Evolutionary conservation across 768 basidiomycete species (phyloP), one percentile per base, ranked within the genome.

Genomic region (Rubroboletus satanas): DNA sequence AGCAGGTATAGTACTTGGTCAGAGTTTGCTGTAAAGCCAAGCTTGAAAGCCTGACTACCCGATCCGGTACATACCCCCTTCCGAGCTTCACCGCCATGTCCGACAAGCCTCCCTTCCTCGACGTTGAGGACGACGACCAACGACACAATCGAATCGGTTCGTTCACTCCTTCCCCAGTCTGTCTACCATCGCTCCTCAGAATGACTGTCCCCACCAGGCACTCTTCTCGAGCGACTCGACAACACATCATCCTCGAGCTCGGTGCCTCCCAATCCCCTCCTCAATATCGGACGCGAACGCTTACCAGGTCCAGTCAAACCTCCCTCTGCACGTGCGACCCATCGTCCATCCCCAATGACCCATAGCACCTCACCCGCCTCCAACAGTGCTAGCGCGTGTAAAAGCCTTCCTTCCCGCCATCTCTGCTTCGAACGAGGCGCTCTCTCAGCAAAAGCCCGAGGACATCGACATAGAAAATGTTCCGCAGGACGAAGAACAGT

Each of bases 401-500:
- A 80, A 83, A 65, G 78, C 81, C 0, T 89, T 90, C 64, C 77
- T 90, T 6, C 86, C 87, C 3, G 74, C 81, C 59, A 72, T 89
- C 17, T 79, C 83, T 45, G 84, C 83, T 12, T 84, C 87, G 3
- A 89, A 88, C 60, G 76, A 75, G 2, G 66, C 77, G 1, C 76
- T 89, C 17, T 62, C 75, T 4, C 73, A 76, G 37, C 66, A 69
- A 38, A 77, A 84, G 55, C 85, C 83, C 1, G 63, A 67, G 17
- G 84, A 82, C 60, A 72, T 89, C n/a, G 82, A 89, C 62, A 87
- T 90, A 38, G 88, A 90, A 67, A 76, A 84, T 53, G 60, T 89
- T 23, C 70, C 73, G 7, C 74, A 72, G 21, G 72, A 72, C n/a
- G 74, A 73, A 48, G 75, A 74, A 1, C 76, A 70, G 54, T 81